Evolutionary conservation across 2,329 filamentous ascomycete genomes (phyloP).

Genomic region (Epichloe coenophiala): DNA sequence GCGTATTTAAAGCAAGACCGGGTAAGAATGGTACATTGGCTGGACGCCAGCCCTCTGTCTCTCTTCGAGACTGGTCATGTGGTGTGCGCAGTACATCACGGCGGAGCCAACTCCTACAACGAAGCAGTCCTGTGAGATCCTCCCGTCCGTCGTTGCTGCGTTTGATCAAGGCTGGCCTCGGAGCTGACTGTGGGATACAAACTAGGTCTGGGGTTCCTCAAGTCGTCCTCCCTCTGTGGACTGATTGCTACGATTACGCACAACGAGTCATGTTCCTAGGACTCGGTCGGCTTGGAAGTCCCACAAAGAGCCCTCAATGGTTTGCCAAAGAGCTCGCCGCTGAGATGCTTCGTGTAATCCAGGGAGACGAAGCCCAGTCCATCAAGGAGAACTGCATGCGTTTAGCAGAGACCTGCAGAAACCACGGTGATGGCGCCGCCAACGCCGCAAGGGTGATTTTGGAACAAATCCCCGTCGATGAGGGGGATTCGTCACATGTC

Average conservation of each 20-base stretch:
- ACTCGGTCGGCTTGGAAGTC: slow-evolving; percentile 20
- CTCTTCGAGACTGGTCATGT: slow-evolving; percentile 24
- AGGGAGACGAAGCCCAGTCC: neutral
- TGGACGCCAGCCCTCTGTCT: slow-evolving; percentile 22
- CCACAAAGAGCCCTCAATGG: slow-evolving; percentile 11
- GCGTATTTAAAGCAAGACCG: slow-evolving; percentile 14
- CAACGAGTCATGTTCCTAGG: slow-evolving; percentile 28
- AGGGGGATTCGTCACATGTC: neutral
- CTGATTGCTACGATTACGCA: slow-evolving; percentile 32
- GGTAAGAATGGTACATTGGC: slow-evolving; percentile 26
- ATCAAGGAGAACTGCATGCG: neutral
- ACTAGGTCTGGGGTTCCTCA: slow-evolving; percentile 31
- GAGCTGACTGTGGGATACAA: neutral
- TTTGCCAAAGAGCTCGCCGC: neutral
- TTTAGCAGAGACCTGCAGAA: neutral
- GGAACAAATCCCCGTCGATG: neutral
- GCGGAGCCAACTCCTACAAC: slow-evolving; percentile 30
- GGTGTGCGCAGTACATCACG: slow-evolving; percentile 29
- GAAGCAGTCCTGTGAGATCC: slow-evolving; percentile 21
- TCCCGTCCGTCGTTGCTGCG: neutral
- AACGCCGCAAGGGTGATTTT: neutral
- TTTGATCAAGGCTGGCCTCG: neutral
- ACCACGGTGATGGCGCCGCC: neutral
- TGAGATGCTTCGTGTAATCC: neutral
- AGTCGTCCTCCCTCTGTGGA: slow-evolving; percentile 29